Percentiles rank a stretch among this genome's conserved stretches.
Conservation (phyloP, 2,329 filamentous ascomycete genomes). For the Colletotrichum sp. region DNA sequence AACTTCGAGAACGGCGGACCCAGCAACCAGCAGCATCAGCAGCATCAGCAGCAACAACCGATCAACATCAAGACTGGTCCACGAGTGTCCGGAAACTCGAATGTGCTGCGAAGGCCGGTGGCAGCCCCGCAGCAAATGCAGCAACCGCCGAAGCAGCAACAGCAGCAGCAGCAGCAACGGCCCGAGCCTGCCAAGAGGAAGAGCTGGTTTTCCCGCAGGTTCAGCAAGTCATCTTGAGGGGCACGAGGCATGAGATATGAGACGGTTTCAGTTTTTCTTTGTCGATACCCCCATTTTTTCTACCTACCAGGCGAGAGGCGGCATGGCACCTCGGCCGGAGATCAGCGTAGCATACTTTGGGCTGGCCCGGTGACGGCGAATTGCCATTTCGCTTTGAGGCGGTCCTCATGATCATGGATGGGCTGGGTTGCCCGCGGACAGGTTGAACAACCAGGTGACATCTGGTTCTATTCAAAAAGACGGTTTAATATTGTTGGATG, state of each 20-base stretch:
- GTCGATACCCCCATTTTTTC: slow-evolving; percentile 24
- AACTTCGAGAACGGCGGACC: slow-evolving; percentile 31
- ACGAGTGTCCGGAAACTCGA: neutral
- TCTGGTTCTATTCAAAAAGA: neutral
- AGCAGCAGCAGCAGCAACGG: slow-evolving; percentile 27
- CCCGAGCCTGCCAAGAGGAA: slow-evolving; percentile 73
- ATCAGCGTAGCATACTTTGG: neutral
- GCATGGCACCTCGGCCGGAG: neutral
- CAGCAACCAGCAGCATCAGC: neutral
- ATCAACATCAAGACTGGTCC: neutral
- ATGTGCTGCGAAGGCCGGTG: slow-evolving; percentile 27
- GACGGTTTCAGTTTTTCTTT: neutral
- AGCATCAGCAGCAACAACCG: neutral
- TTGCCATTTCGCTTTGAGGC: neutral
- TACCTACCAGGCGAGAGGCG: neutral
- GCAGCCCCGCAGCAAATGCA: slow-evolving; percentile 12
- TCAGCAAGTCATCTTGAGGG: slow-evolving; percentile 64
- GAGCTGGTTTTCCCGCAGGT: slow-evolving; percentile 86
- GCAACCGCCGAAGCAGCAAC: neutral
- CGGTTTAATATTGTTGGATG: slow-evolving; percentile 14
- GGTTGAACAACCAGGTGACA: neutral
- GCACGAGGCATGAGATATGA: neutral
- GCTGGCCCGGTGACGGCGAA: neutral
- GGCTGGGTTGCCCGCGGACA: neutral
- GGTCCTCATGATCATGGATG: neutral